Evolutionary conservation across 2,329 filamentous ascomycete species (phyloP), one percentile per base, ranked within the genome.

Genomic region (Ceratocystiopsis sp.): DNA sequence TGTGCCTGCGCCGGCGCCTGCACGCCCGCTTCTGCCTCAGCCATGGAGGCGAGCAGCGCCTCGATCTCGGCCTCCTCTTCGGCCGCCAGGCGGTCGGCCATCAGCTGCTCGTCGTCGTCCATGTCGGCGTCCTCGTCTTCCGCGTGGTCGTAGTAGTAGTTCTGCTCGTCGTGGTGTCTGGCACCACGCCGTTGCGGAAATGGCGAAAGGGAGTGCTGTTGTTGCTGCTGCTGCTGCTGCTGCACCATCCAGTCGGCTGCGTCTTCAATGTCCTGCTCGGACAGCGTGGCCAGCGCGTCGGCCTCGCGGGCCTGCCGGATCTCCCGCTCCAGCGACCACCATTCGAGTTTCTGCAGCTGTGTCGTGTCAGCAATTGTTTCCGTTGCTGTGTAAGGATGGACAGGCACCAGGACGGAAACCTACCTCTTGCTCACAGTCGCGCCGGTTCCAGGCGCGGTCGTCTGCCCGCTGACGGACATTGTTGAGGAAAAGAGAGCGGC

Each of bases 401-500:
- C 19, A 21, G 4, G 19, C 19, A 7, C 19, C 4, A 21, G 19
- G 19, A 21, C n/a, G n/a, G n/a, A 21, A 7, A 21, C 29, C 7
- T 40, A 69, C 66, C 57, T 73, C 70, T 51, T 78, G 74, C 51
- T 80, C 76, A 3, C 77, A 74, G 21, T 76, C 75, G 49, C 77
- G 63, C 42, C 68, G 63, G 51, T 71, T 65, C 68, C 75, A 80
- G 18, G 63, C 61, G 52, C 63, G 69, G 25, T 81, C 73, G 37
- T 80, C 73, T 3, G 67, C 62, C 36, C 71, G 68, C 52, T 75
- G 69, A 46, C 73, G 66, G 16, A 81, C 75, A 42, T 69, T 80
- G 54, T 76, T 73, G 46, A 89, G 61, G 52, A 89, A 89, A 44
- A 80, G 63, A 32, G 72, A 71, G 39, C 82, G 66, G 45, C 83